A percentile compares a stretch with the other conserved stretches of the same genome.
These are phyloP conservation scores for Nemania sp. DNA, from an alignment of 2,329 filamentous ascomycete species.

Conservation along the genomic window DNA sequence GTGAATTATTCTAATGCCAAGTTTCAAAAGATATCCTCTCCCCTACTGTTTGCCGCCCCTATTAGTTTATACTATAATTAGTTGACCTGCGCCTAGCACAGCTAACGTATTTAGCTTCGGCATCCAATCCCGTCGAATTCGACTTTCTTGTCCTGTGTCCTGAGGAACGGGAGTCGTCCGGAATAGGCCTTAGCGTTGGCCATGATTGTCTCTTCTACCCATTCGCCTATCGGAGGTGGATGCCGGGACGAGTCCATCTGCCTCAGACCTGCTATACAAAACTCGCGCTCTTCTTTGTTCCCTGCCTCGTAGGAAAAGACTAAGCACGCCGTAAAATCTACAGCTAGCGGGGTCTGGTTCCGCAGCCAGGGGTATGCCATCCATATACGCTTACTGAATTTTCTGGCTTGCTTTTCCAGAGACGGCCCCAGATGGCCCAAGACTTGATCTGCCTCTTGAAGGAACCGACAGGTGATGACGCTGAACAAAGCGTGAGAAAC, in stretches of 20 bases:
- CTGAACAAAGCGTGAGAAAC: conserved; percentile 31
- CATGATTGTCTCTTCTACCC: conserved; percentile 36
- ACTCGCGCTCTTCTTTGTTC: conserved; percentile 30
- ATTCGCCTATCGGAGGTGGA: conserved; percentile 34
- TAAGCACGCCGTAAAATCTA: conserved; percentile 34
- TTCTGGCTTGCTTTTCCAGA: conserved; percentile 27
- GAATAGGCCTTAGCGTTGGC: conserved; percentile 37
- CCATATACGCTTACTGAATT: conserved; percentile 34
- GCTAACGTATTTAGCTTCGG: conserved; percentile 31
- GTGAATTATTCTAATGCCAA: conserved; percentile 6
- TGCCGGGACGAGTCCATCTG: conserved; percentile 35
- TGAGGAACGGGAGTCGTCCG: conserved; percentile 35
- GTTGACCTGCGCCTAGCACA: too few relatives aligned
- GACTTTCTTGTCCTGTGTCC: conserved; percentile 32
- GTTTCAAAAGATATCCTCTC: neutral
- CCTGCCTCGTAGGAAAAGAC: conserved; percentile 36
- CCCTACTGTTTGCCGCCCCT: too few relatives aligned
- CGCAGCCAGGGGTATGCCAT: conserved; percentile 34
- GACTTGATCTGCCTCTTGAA: conserved; percentile 33
- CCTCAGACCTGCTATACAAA: conserved; percentile 28
- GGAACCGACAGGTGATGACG: conserved; percentile 29
- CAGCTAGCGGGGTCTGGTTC: conserved; percentile 30
- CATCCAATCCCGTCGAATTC: conserved; percentile 35
- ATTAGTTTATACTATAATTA: too few relatives aligned
- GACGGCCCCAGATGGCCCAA: conserved; percentile 23